A percentile compares a stretch with the other conserved stretches of the same genome.
These are phyloP conservation scores for Coemansia sp. DNA, from an alignment of 192 early-diverging fungal genomes.

Conservation along the genomic window DNA sequence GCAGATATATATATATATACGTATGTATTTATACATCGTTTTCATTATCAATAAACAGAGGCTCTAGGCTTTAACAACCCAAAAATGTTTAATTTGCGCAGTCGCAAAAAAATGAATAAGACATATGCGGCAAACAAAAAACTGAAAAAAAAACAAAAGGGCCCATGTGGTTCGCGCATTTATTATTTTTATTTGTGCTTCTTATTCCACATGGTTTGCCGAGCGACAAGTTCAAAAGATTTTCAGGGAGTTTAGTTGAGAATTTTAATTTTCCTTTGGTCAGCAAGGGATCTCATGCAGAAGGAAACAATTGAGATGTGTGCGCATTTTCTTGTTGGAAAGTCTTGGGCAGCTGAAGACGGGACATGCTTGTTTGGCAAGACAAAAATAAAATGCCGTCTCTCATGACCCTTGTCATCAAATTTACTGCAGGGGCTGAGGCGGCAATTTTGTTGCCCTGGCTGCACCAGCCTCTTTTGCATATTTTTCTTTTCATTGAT, in stretches of 20 bases:
- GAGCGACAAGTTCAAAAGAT: not conserved
- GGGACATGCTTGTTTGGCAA: not conserved
- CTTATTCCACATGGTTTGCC: not conserved
- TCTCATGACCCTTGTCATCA: no score
- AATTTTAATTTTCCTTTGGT: slow-evolving; percentile 7
- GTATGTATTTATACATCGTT: no score
- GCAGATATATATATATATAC: no score
- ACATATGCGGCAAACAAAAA: no score
- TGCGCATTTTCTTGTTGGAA: slow-evolving; percentile 1
- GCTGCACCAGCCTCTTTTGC: slow-evolving; percentile 8
- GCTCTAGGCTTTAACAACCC: no score
- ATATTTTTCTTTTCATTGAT: no score
- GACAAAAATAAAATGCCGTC: no score
- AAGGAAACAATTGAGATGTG: not conserved
- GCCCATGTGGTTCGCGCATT: not conserved
- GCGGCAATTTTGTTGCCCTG: slow-evolving; percentile 1
- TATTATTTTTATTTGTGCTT: not conserved
- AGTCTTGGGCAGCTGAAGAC: not conserved
- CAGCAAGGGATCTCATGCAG: slow-evolving; percentile 6
- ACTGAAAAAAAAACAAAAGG: no score
- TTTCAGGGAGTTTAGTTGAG: not conserved
- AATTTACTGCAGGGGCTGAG: slow-evolving; percentile 9
- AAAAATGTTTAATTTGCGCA: no score
- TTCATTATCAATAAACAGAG: no score
- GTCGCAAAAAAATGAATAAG: no score